Evolutionary conservation across 2,329 filamentous ascomycete genomes (phyloP), one percentile per base, ranked within the genome.

Genomic region (Trichoderma sp.): DNA sequence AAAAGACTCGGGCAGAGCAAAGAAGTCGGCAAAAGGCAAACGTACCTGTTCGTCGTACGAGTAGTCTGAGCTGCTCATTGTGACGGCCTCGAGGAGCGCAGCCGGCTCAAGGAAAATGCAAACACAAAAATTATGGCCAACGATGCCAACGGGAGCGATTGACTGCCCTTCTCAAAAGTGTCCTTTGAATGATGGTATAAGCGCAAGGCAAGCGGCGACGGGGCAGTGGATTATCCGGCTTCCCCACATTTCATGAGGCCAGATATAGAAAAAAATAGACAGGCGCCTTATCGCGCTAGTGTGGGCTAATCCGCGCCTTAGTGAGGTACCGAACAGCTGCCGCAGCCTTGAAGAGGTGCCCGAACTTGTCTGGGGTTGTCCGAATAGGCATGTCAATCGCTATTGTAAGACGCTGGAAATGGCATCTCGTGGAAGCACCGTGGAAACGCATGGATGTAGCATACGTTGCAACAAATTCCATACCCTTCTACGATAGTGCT

Each of bases 51-150:
- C 92, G 87, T 99, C 96, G 84, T 99, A 99, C 77, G 92, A 96
- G 86, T 99, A 99, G 82, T 98, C 95, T 77, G 92, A 93, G 79
- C 91, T 94, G 79, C 91, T 94, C 89, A 96, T 96, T 80, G 84
- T 90, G 83, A 75, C 80, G 75, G 75, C 74, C 73, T 73, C 70
- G 58, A 75, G 75, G 76, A 78, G 79, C 80, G 78, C 76, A 76
- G 74, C 74, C 77, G 72, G 75, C 78, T 76, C 74, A 72, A 59
- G 67, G 32, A 58, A 61, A 66, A 5, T 52, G 52, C 34, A 70
- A 70, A 66, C 32, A 68, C 67, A 64, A 18, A 68, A 68, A 64
- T 49, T 69, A 14, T 59, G 51, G 58, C 46, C 56, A 56, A 32
- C 43, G 51, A n/a, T 59, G 34, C 46, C 46, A 52, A 49, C 32